A percentile compares a stretch with the other conserved stretches of the same genome.
Conservation (phyloP, 2,329 filamentous ascomycete species). For the Monosporascus ibericus region DNA sequence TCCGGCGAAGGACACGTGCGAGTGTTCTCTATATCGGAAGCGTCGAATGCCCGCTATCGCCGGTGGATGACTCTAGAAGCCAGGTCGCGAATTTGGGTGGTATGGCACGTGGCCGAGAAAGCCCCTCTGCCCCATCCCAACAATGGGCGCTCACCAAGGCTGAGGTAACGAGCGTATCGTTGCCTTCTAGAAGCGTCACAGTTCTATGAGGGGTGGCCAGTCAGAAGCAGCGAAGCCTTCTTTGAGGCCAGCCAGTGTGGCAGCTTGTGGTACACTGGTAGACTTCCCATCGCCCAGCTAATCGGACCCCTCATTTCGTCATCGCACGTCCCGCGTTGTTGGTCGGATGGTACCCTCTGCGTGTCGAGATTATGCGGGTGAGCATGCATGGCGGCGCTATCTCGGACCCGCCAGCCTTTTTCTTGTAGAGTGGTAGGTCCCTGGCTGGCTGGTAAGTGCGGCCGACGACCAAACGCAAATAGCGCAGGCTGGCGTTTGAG, state of each 20-base stretch:
- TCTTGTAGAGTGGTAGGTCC: conserved; percentile 5
- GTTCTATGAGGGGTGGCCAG: neutral
- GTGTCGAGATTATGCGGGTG: neutral
- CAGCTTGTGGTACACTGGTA: too few relatives aligned
- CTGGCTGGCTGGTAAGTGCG: conserved; percentile 5
- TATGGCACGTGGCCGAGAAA: neutral
- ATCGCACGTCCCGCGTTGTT: conserved; percentile 8
- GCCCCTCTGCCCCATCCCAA: neutral
- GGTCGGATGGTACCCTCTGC: too few relatives aligned
- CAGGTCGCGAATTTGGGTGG: neutral
- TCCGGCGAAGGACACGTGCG: too few relatives aligned
- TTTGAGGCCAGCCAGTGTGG: too few relatives aligned
- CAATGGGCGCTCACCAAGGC: neutral
- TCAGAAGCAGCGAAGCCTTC: neutral
- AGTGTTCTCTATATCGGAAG: too few relatives aligned
- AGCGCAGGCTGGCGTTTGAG: neutral
- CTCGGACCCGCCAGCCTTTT: conserved; percentile 19
- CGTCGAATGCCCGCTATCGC: too few relatives aligned
- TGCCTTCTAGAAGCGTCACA: neutral
- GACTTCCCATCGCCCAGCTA: neutral
- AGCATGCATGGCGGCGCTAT: conserved; percentile 23
- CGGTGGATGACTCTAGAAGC: too few relatives aligned
- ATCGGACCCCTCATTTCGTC: conserved; percentile 9
- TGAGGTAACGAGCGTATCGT: neutral
- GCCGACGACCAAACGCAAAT: conserved; percentile 5